Base-by-base conservation (phyloP, 1,284 basidiomycete species). In the Papiliotrema fonsecae region DNA sequence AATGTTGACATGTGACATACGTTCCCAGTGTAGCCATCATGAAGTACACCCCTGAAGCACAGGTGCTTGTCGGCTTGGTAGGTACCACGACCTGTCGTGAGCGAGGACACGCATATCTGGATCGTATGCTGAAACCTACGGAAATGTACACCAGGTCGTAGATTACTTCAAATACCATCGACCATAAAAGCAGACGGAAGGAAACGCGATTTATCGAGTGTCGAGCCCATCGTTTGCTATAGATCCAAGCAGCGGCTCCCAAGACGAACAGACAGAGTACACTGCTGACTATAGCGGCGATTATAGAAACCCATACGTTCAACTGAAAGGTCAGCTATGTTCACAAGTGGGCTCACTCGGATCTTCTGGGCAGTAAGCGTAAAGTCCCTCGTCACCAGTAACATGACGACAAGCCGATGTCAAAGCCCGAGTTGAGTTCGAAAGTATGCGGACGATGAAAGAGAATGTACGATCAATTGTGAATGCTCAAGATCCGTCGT, bases 131-230 rank as follows among this genome's bases (percentile, higher is more conserved):
- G 21, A 52, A n/a, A 25, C 51, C 46, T 3, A 63, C 58, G 6
- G 55, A 44, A 10, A 67, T 53, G 45, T 61, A 68, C 21, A 45
- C 42, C 18, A 57, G 31, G 32, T 64, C 60, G 46, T 67, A 66
- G 39, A 61, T 46, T 6, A 64, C 42, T 52, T 66, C 62, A 35
- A 60, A 64, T 9, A 55, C 51, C 56, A 69, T 56, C 24, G 58
- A 52, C 49, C 57, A 60, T 6, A 65, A 32, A 6, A 69, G 47
- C 24, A 69, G 47, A n/a, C 66, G 35, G 35, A 69, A 66, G 26
- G 62, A 65, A 9, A 69, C 48, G 18, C 66, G 56, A 47, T 69
- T 54, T 11, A 69, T 51, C 22, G 52, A 50, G 27, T 57, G 52
- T 31, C 64, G 42, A 7, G 51, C 47, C 16, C 32, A 32, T 11